A percentile compares a stretch with the other conserved stretches of the same genome.
phyloP scores from a whole-genome alignment of 352 stramenopile genomes.

The Phytophthora sojae region DNA sequence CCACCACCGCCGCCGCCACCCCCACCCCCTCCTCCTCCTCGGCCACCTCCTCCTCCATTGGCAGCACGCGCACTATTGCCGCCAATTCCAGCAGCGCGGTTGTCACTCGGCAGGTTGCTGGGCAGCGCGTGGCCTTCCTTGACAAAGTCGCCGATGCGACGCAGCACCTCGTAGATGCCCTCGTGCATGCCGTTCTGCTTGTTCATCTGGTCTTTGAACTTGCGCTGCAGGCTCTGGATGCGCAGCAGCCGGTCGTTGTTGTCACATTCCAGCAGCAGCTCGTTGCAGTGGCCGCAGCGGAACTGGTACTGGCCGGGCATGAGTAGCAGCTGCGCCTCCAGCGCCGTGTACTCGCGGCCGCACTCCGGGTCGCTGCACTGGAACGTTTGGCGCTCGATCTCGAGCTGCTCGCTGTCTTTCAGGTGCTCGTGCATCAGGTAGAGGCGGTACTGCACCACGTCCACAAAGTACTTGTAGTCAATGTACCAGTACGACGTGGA shows the following conservation, averaged over 20 bases:
- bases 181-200: constrained; percentile 85
- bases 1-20: constrained; percentile 42
- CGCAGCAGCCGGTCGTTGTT: constrained; percentile 85
- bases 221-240: constrained; percentile 81
- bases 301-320: constrained; percentile 88
- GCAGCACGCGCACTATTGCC: constrained; percentile 66
- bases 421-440: constrained; percentile 90
- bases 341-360: constrained; percentile 85
- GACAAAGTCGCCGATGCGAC: constrained; percentile 81
- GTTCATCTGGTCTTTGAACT: constrained; percentile 93
- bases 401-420: constrained; percentile 86
- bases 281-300: constrained; percentile 88
- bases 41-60: constrained; percentile 39
- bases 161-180: constrained; percentile 86
- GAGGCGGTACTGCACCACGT: constrained; percentile 89
- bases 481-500: constrained; percentile 93
- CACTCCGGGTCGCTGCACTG: constrained; percentile 88
- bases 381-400: constrained; percentile 90
- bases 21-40: constrained; percentile 48
- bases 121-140: constrained; percentile 79
- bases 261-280: constrained; percentile 85
- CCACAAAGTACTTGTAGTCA: constrained; percentile 93
- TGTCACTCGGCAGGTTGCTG: constrained; percentile 88
- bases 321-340: constrained; percentile 84
- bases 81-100: constrained; percentile 78